Conservation (phyloP, 2,329 filamentous ascomycete species). For the Podosphaera xanthii region DNA sequence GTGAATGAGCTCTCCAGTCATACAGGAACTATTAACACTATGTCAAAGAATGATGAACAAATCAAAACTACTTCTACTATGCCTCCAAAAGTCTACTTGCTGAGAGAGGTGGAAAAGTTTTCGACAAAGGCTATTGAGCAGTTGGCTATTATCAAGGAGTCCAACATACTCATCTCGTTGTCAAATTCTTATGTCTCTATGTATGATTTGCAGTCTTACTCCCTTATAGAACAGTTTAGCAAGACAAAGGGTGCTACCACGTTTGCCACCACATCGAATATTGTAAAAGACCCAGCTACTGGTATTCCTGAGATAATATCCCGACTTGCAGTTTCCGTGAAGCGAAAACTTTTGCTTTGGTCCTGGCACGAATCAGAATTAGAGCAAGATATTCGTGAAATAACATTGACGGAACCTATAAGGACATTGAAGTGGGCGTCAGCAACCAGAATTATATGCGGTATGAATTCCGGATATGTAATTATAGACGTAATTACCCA, state of each 20-base stretch:
- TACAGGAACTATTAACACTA: conserved; percentile 19
- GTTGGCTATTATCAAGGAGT: conserved; percentile 86
- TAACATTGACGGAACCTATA: conserved; percentile 60
- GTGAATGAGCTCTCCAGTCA: conserved; percentile 43
- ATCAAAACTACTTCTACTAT: conserved; percentile 12
- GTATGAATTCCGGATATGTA: conserved; percentile 78
- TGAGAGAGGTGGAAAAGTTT: conserved; percentile 88
- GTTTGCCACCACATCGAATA: conserved; percentile 88
- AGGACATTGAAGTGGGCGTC: conserved; percentile 81
- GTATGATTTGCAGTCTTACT: conserved; percentile 70
- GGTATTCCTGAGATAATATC: conserved; percentile 87
- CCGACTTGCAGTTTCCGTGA: conserved; percentile 74
- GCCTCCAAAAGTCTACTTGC: conserved; percentile 48
- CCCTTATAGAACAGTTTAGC: conserved; percentile 53
- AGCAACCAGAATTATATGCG: conserved; percentile 67
- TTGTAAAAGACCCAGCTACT: conserved; percentile 69
- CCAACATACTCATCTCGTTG: conserved; percentile 71
- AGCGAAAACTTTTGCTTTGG: conserved; percentile 75
- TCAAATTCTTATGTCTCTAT: conserved; percentile 78
- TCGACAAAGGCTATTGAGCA: conserved; percentile 77
- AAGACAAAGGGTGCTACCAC: conserved; percentile 72
- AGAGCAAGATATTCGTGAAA: conserved; percentile 46
- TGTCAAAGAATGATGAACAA: conserved; percentile 14
- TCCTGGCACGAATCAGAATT: conserved; percentile 92
- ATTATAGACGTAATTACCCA: conserved; percentile 65